These are phyloP conservation scores for Phlebiopsis flavidoalba DNA, from an alignment of 768 basidiomycete genomes.

Conservation along the genomic window DNA sequence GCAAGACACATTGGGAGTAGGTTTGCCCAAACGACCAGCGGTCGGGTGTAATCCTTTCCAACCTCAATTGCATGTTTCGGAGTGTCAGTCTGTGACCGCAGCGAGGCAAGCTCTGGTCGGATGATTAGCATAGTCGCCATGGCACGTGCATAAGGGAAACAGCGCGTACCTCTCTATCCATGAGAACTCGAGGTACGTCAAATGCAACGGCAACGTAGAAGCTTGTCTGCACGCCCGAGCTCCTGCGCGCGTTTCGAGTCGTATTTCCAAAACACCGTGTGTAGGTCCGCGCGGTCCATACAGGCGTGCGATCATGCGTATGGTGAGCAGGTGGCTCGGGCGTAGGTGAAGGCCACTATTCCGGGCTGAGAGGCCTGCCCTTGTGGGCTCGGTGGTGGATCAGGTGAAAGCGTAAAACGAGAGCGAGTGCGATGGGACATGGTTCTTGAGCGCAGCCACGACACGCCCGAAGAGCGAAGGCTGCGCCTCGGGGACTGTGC, in stretches of 20 bases:
- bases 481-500: constrained; percentile 15
- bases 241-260: constrained; percentile 48
- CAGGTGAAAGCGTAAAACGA: constrained; percentile 56
- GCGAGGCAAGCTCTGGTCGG: constrained; percentile 27
- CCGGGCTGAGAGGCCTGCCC: background rate
- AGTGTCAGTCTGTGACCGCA: constrained; percentile 24
- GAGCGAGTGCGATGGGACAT: constrained; percentile 47
- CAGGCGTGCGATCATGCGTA: constrained; percentile 73
- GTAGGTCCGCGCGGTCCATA: constrained; percentile 52
- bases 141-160: background rate
- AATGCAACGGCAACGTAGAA: constrained; percentile 74
- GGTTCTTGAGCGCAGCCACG: constrained; percentile 24
- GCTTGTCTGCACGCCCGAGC: constrained; percentile 66
- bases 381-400: constrained; percentile 11
- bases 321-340: constrained; percentile 49
- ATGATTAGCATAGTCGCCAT: background rate
- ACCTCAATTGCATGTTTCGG: background rate
- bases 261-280: constrained; percentile 61
- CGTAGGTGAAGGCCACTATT: constrained; percentile 20
- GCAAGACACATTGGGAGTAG: background rate
- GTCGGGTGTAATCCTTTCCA: background rate
- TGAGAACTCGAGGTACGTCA: constrained; percentile 73
- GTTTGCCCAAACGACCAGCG: background rate
- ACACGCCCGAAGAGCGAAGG: constrained; percentile 24
- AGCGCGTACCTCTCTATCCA: constrained; percentile 65